Evolutionary conservation across 2,329 filamentous ascomycete genomes (phyloP), one percentile per base, ranked within the genome.

Genomic region (Graphilbum fragrans): DNA sequence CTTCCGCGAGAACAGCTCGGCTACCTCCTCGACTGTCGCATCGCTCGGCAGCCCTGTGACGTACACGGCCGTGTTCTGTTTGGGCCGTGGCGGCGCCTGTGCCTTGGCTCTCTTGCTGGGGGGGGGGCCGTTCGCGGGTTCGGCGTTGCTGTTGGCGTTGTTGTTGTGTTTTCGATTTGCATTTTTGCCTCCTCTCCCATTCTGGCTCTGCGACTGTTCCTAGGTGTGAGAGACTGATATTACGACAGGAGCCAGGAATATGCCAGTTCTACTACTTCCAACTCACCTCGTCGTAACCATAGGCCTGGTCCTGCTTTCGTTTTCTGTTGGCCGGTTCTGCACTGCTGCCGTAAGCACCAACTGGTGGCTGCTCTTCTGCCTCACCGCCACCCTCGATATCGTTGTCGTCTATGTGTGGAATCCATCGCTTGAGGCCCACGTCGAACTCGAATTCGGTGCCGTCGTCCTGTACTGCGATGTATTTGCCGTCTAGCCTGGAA

Each of bases 31-130:
- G 34, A 81, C 67, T 1, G 82, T 85, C 35, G 77, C 82, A 58
- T 96, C 86, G 32, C 69, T 61, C 0, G 92, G 93, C 4, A 98
- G 73, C 12, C 84, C 86, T 5, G 87, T 94, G 37, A 95, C 83
- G 64, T 90, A 98, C 49, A 98, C 75, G 34, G 90, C 90, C 6
- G 85, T 94, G 58, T 95, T 96, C 52, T 88, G 70, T 45, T 67
- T 67, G 14, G 70, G 68, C 47, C 67, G 62, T 7, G 66, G 65
- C 3, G 67, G 65, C 11, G 65, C 61, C 19, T 58, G 52, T 23
- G 49, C 43, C 44, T 47, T 47, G 37, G 43, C 38, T 3, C 47
- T 36, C 18, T 48, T 47, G 35, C 42, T 46, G 41, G 19, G 29
- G 5, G 25, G 25, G 8, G 25, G 8, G 8, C 25, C 25, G 25